Evolutionary conservation across 202 grass and related monocot species (phyloP), one percentile per base, ranked within the genome.

Genomic region (Elaeis oleifera): DNA sequence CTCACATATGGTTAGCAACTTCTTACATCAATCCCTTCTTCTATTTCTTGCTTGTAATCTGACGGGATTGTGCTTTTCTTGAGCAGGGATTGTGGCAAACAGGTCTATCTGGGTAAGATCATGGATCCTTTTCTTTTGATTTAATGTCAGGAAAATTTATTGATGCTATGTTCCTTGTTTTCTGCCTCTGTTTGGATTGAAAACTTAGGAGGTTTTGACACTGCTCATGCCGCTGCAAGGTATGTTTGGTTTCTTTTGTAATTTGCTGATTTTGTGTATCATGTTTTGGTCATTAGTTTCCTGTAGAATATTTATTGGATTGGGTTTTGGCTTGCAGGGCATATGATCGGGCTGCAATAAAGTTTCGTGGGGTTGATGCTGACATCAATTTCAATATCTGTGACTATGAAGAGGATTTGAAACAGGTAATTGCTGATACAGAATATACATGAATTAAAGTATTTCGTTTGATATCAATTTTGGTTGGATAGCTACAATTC

Each of bases 341-440:
- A 51, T 96, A 96, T 21, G 91, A 96, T 68, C 80, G 91, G 15
- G 91, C 91, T 0, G 91, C 91, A 23, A 90, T 96, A 69, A 96
- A 96, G 77, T 96, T 96, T 70, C 75, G 91, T 5, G 91, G 91
- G 3, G 64, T 96, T n/a, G 91, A 90, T 1, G 91, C 91, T 0
- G 91, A 96, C 66, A 96, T 96, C 81, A 96, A 96, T 74, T 96
- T 96, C 68, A 96, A 75, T 49, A 52, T 96, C 31, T 64, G 65
- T 25, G 91, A 96, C 63, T 96, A 96, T 53, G 87, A 88, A n/a
- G 87, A 96, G 8, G 91, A 96, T 88, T 55, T 90, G 59, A 96
- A 96, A 62, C 87, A 90, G 83, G 91, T 88, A 51, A 50, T 21
- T 48, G 18, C 5, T 15, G 20, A 50, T 18, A 57, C 22, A 44